phyloP scores from a whole-genome alignment of 1,284 basidiomycete species.

The Somion occarium region DNA sequence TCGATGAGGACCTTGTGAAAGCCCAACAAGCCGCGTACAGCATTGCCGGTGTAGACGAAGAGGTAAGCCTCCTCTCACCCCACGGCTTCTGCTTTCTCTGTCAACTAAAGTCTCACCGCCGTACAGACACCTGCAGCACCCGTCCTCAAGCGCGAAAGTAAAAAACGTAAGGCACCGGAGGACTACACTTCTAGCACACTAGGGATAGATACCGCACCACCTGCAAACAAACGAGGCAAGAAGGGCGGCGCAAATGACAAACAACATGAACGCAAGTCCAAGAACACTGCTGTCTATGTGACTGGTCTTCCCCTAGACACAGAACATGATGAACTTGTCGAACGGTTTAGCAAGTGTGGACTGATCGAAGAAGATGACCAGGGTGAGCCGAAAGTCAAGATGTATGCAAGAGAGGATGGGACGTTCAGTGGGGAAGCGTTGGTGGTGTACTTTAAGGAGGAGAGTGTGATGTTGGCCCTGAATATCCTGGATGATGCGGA shows the following conservation, averaged over 20 bases:
- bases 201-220: slow-evolving; percentile 33
- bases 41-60: slow-evolving; percentile 86
- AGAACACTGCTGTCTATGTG: slow-evolving; percentile 93
- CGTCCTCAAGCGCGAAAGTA: slow-evolving; percentile 72
- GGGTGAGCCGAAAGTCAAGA: slow-evolving; percentile 86
- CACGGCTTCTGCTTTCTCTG: too few species aligned
- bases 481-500: slow-evolving; percentile 91
- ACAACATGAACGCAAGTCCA: slow-evolving; percentile 53
- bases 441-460: slow-evolving; percentile 97
- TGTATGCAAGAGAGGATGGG: slow-evolving; percentile 90
- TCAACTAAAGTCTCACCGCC: slow-evolving; percentile 2
- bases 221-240: slow-evolving; percentile 62
- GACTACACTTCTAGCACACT: slow-evolving; percentile 67
- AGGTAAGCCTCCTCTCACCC: too few species aligned
- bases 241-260: slow-evolving; percentile 40
- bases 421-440: slow-evolving; percentile 93
- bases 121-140: slow-evolving; percentile 78
- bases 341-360: slow-evolving; percentile 87
- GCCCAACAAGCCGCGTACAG: slow-evolving; percentile 93
- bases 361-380: slow-evolving; percentile 90
- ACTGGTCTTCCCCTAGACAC: slow-evolving; percentile 81
- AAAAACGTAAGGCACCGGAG: slow-evolving; percentile 76
- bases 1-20: slow-evolving; percentile 78
- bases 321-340: slow-evolving; percentile 69
- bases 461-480: slow-evolving; percentile 84